Conservation (phyloP, 2,329 filamentous ascomycete genomes). For the Fusarium pseudograminearum region DNA sequence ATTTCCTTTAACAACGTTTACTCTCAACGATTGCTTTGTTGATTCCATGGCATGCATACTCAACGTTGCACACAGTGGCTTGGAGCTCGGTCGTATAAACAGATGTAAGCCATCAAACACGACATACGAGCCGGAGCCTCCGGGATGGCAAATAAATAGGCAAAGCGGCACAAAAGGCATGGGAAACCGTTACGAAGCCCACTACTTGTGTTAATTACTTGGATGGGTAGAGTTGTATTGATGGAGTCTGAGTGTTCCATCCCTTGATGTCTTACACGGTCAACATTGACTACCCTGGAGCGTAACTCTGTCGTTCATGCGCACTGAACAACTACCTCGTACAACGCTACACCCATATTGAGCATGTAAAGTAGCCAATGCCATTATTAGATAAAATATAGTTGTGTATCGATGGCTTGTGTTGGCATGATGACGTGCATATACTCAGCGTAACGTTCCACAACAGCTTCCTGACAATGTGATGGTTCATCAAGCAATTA, state of each 20-base stretch:
- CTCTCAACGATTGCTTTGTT: not conserved
- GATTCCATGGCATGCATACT: not conserved
- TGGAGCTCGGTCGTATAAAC: not conserved
- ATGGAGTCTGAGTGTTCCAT: not conserved
- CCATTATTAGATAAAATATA: not conserved
- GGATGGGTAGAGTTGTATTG: not conserved
- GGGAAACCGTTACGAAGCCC: not conserved
- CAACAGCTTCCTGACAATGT: not conserved
- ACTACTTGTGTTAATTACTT: not conserved
- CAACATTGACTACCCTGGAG: not conserved
- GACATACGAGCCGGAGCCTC: not conserved
- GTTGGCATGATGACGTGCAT: constrained; percentile 9
- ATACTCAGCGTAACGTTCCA: constrained; percentile 9
- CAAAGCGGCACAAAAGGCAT: not conserved
- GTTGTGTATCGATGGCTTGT: constrained; percentile 3
- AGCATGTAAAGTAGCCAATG: not conserved
- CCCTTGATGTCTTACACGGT: not conserved
- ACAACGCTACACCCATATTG: too few species aligned
- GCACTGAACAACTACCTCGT: not conserved
- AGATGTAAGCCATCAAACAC: not conserved
- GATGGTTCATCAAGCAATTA: not conserved
- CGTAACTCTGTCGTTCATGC: not conserved
- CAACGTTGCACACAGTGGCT: not conserved
- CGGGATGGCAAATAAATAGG: not conserved
- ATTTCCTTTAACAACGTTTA: not conserved